Percentiles rank a stretch among this genome's conserved stretches.
Evolutionary conservation across 352 stramenopile genomes (phyloP).

Genomic region (Globisporangium irregulare): DNA sequence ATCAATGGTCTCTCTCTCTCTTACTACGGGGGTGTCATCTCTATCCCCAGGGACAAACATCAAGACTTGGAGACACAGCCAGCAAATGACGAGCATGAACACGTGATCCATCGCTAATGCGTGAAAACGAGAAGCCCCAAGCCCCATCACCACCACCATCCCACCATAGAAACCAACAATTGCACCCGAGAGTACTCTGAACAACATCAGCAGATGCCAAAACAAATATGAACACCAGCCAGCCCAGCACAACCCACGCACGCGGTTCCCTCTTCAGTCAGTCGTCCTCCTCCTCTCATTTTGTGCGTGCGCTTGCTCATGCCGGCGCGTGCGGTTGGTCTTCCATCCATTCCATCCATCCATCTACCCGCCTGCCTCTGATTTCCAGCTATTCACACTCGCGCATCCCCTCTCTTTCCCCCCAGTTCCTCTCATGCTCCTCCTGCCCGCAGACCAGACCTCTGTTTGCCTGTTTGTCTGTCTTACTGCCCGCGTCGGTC

Average conservation of each 20-base stretch:
- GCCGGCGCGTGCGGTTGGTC: neutral
- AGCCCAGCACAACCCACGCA: conserved; percentile 2
- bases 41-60: too few species aligned
- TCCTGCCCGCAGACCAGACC: neutral
- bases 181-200: neutral
- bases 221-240: conserved; percentile 1
- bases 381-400: neutral
- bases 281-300: neutral
- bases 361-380: conserved; percentile 1
- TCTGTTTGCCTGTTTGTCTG: neutral
- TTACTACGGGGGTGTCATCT: too few species aligned
- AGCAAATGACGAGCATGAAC: too few species aligned
- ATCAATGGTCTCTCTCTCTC: too few species aligned
- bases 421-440: neutral
- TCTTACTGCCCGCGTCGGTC: conserved; percentile 47
- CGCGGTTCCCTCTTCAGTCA: neutral
- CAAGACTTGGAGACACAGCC: too few species aligned
- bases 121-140: too few species aligned
- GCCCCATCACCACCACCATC: neutral
- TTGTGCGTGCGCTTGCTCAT: neutral
- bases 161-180: neutral
- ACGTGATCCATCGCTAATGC: too few species aligned
- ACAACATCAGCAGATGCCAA: conserved; percentile 2
- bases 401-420: neutral
- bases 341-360: conserved; percentile 7